Evolutionary conservation across 371 early-diverging fungal genomes (phyloP), one percentile per base, ranked within the genome.

Genomic region (Mucor plumbeus): DNA sequence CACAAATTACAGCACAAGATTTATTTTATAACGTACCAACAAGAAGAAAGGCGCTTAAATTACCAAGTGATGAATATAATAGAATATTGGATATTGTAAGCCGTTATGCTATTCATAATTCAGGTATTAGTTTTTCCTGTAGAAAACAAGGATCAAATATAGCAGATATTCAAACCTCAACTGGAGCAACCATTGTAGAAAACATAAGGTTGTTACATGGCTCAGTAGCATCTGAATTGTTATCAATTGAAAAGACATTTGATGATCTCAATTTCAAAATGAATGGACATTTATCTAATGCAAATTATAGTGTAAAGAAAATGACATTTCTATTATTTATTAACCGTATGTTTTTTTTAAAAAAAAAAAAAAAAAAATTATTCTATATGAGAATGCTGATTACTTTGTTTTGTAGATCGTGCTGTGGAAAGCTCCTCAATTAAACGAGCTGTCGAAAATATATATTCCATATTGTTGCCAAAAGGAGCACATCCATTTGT

Each of bases 401-500:
- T 10, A 6, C 7, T 17, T 5, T 0, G 26, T 10, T 15, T 19
- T 67, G 34, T 70, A 94, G 94, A 95, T 69, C 90, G 99, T 9
- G 80, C 94, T 0, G 99, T 99, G 9, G 97, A 96, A 39, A 90
- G 89, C 62, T 68, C 85, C 2, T 74, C 81, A 13, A 75, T 99
- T 39, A 95, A 97, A 65, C 85, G 88, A 59, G 86, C 91, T 1
- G 76, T 99, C 38, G 93, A 94, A 62, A 78, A 79, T 7, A 80
- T 98, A 3, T 99, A 98, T 72, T 58, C 85, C 4, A 70, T 87
- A 13, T 85, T 92, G 54, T 80, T 99, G 13, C 96, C 97, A 36
- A 97, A 94, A 78, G 91, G 91, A 15, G 76, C 87, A 1, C 89
- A 94, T 76, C 97, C 98, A 6, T 98, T 98, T 83, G 86, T 97